These are phyloP conservation scores for Wickerhamiella nectarea DNA, from an alignment of 805 yeast species.

Conservation along the genomic window DNA sequence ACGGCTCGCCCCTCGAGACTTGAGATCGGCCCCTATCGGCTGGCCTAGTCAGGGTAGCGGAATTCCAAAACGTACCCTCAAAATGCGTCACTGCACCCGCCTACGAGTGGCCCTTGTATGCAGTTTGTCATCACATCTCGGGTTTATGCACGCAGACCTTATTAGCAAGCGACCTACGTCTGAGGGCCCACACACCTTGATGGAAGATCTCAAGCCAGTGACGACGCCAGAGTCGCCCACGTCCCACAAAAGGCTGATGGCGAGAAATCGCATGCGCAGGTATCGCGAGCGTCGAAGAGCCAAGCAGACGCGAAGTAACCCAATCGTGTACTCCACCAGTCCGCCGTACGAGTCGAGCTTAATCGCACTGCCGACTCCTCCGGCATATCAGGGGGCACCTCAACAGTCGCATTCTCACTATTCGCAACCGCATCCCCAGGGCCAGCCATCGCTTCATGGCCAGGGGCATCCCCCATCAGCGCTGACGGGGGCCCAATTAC, in stretches of 20 bases:
- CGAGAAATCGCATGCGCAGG: slow-evolving; percentile 9
- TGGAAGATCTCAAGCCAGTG: neutral
- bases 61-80: neutral
- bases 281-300: neutral
- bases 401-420: no score
- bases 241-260: slow-evolving; percentile 6
- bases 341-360: neutral
- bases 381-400: neutral
- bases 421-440: no score
- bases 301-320: neutral
- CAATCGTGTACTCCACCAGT: neutral
- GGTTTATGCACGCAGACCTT: neutral
- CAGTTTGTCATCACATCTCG: neutral
- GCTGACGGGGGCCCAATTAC: no score
- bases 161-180: neutral
- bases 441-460: no score
- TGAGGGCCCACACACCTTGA: neutral
- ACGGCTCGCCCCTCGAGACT: no score
- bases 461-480: no score
- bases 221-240: slow-evolving; percentile 9
- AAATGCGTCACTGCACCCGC: neutral
- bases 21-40: no score
- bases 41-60: no score
- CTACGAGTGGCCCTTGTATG: neutral
- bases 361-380: neutral